Evolutionary conservation across 192 early-diverging fungal genomes (phyloP), one percentile per base, ranked within the genome.

Genomic region (Backusella tuberculispora): DNA sequence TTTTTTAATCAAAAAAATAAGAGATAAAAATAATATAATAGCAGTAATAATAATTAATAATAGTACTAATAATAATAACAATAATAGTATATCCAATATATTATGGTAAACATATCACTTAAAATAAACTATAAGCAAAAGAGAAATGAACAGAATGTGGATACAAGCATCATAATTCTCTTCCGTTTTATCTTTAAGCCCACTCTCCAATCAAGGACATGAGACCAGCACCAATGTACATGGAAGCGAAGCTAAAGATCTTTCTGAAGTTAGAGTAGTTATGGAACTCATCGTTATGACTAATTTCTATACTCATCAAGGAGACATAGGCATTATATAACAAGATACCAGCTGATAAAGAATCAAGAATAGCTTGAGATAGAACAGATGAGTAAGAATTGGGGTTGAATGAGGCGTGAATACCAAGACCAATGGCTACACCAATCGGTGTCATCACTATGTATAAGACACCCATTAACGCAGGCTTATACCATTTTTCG

Each of bases 361-460:
- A 86, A 77, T 96, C 91, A 29, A 94, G 78, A 53, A 94, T 85
- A 45, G 92, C 94, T 60, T 84, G 87, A 40, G 86, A 73, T 1
- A 93, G 83, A n/a, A 95, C 74, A 17, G 88, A 77, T 4, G 84
- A 72, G 7, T 85, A 81, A 50, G 88, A 89, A 71, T 90, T 88
- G 3, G 83, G 80, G 64, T 89, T 87, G 81, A 90, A 95, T 21
- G 85, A 85, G 63, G 85, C 77, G 45, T 84, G 86, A 37, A 95
- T 79, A n/a, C 87, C 90, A 75, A 95, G 89, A 45, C 95, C 95
- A 71, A 95, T 90, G 21, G 86, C 84, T 48, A 94, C 85, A 67
- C 95, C 95, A 14, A 95, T 42, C 2, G 95, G 95, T 6, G 94
- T 95, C n/a, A 89, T 91, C 7, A 96, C 66, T 34, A 89, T 84